Base-by-base conservation (phyloP, 345 rosid genomes). In the Boechera stricta region DNA sequence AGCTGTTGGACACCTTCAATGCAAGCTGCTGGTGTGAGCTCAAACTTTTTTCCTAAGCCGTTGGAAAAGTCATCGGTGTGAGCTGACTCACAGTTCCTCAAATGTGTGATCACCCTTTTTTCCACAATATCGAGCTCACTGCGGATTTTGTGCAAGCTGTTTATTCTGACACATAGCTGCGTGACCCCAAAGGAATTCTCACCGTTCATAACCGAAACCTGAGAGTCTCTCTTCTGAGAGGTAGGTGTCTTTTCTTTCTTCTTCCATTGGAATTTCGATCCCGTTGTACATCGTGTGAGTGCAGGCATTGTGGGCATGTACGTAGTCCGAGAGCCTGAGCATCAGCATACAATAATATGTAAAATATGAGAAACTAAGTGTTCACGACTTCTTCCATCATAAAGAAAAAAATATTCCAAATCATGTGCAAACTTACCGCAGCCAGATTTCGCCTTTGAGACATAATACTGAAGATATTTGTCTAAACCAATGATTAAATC, bases 251-350 rank as follows among this genome's bases (percentile, higher is more conserved):
- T 92, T 74, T 95, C 98, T 86, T 93, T 95, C 87, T 91, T 95
- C 87, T 88, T 95, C 89, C 94, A 93, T 86, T 90, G 98, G 72
- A 94, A 92, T 80, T 92, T 95, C 49, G 98, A 90, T 56, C 71
- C 99, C 0, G 80, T 81, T 7, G 85, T 85, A 79, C 96, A 92
- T 78, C 99, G 85, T 36, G 98, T 91, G 70, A 91, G 83, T 63
- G 98, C 98, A 64, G 96, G 99, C 98, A 95, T 87, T 29, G 97
- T 88, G 29, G 97, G 99, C 74, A 91, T 67, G 64, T 84, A 95
- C n/a, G 90, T 86, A 69, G 77, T 87, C 72, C 88, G 81, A 21
- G 94, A 84, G 64, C 99, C 99, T 95, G 79, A 74, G 31, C 21
- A 71, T 36, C 58, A 74, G 49, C 65, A 83, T 65, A 79, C 31